Evolutionary conservation across 2,329 filamentous ascomycete species (phyloP), one percentile per base, ranked within the genome.

Genomic region (Colletotrichum euphorbiae): DNA sequence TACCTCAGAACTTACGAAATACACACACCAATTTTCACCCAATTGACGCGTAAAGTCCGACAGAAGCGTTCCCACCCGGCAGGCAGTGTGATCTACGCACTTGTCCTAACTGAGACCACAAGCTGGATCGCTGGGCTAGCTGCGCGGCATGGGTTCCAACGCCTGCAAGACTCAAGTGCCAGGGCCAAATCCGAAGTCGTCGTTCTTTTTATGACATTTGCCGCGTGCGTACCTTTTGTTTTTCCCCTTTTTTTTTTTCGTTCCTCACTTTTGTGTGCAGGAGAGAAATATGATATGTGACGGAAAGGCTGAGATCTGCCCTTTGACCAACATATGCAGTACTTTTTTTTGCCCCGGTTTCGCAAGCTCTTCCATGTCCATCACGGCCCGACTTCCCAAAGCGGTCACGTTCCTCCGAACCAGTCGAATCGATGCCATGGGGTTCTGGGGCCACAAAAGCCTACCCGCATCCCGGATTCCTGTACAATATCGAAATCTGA

Each of bases 331-430:
- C 50, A 40, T 46, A 58, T 61, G 58, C 58, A 61, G 58, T 46
- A 36, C 6, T 19, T 50, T 56, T n/a, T n/a, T n/a, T n/a, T n/a
- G n/a, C n/a, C n/a, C n/a, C n/a, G n/a, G n/a, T n/a, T n/a, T 70
- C 69, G 69, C 69, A 71, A 71, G 55, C 67, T 62, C 69, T 71
- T 62, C 69, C 67, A 12, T 58, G 55, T 71, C 51, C 38, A 54
- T 70, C 61, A 43, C 69, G 69, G 69, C 56, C 24, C n/a, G 54
- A 21, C 33, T 51, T 48, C 69, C 69, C 46, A 57, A 69, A 62
- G 9, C 45, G 54, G 67, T 15, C 46, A 6, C 40, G 6, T 38
- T 68, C 28, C 67, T 31, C 62, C 62, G 62, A 61, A 38, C 58
- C 48, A 71, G 54, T 68, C 46, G 43, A 56, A 28, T 8, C 42